Evolutionary conservation across 108 stramenopile species (phyloP).

Genomic region (Skeletonema marinoi): DNA sequence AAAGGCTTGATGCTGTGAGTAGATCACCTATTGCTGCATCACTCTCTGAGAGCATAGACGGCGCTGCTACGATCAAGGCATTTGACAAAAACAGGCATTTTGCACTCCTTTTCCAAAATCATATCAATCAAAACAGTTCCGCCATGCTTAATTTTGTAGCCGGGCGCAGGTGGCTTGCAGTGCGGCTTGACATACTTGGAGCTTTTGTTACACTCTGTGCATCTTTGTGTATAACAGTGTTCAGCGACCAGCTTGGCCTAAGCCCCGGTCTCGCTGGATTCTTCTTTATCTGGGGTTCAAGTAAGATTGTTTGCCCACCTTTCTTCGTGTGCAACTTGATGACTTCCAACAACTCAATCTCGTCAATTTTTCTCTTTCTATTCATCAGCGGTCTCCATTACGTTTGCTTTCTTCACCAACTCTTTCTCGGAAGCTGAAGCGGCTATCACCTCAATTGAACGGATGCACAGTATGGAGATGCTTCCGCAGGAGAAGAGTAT

Average conservation of each 20-base stretch:
- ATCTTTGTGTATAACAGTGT: slow-evolving; percentile 47
- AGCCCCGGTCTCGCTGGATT: slow-evolving; percentile 47
- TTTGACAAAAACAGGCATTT: slow-evolving; percentile 53
- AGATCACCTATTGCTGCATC: slow-evolving; percentile 71
- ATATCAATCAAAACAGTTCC: slow-evolving; percentile 49
- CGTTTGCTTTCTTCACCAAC: slow-evolving; percentile 64
- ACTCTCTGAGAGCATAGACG: slow-evolving; percentile 67
- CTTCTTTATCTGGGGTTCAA: slow-evolving; percentile 26
- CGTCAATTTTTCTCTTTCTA: slow-evolving; percentile 55
- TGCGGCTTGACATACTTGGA: slow-evolving; percentile 77
- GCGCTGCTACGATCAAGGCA: slow-evolving; percentile 62
- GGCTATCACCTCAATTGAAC: slow-evolving; percentile 71
- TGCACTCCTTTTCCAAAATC: slow-evolving; percentile 35
- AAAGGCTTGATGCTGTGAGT: slow-evolving; percentile 67
- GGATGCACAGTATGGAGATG: slow-evolving; percentile 68
- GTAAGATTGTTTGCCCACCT: slow-evolving; percentile 53
- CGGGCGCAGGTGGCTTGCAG: slow-evolving; percentile 72
- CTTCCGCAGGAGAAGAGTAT: slow-evolving; percentile 61
- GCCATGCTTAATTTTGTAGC: slow-evolving; percentile 69
- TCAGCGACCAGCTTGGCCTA: slow-evolving; percentile 46
- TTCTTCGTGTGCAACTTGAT: neutral
- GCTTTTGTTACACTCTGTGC: slow-evolving; percentile 53
- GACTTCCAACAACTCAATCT: neutral
- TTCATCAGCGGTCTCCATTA: slow-evolving; percentile 64
- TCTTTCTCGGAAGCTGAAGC: slow-evolving; percentile 65